Conservation (phyloP, 345 rosid genomes). For the Hypericum perforatum region DNA sequence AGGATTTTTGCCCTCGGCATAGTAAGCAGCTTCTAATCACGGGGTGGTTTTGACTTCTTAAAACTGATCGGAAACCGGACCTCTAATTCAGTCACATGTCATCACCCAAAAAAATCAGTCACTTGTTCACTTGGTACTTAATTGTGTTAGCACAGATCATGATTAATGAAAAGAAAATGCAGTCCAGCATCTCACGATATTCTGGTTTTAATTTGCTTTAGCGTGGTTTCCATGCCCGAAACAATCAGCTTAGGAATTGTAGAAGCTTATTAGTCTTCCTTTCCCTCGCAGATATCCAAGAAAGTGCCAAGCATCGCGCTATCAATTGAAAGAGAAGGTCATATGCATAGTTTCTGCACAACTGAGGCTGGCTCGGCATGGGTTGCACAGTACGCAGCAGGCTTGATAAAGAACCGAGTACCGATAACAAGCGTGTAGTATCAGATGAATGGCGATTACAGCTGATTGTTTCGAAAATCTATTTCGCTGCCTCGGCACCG, state of each 20-base stretch:
- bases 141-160: no score
- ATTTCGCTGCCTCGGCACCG: no score
- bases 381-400: constrained; percentile 57
- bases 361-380: constrained; percentile 69
- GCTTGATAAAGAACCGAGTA: constrained; percentile 35
- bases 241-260: not conserved
- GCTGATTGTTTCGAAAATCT: no score
- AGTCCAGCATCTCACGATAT: no score
- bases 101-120: no score
- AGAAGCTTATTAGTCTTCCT: not conserved
- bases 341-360: constrained; percentile 63
- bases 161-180: no score
- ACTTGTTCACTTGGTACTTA: no score
- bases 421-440: constrained; percentile 6
- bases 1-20: not conserved
- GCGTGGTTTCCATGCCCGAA: not conserved
- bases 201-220: no score
- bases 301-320: constrained; percentile 42
- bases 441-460: not conserved
- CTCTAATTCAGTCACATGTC: no score
- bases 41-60: no score
- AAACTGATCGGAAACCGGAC: no score
- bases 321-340: constrained; percentile 73
- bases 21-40: no score
- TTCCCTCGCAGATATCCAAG: constrained; percentile 41